Conservation (phyloP, 768 basidiomycete species). For the Cyathus striatus region DNA sequence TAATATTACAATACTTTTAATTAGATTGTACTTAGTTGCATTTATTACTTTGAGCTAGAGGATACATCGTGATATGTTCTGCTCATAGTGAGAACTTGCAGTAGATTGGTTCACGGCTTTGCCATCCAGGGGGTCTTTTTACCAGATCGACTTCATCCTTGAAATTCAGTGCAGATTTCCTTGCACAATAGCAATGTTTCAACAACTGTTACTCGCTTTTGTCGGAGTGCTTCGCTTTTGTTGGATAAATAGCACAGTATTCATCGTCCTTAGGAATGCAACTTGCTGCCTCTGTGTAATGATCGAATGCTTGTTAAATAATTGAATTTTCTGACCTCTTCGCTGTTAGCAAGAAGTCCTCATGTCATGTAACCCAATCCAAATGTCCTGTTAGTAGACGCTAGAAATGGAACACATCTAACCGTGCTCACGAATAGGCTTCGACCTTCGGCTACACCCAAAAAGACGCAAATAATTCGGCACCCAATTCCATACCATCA, state of each 20-base stretch:
- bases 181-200: conserved; percentile 17
- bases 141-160: conserved; percentile 15
- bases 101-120: neutral
- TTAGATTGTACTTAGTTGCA: too few relatives aligned
- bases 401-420: conserved; percentile 1
- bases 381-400: conserved; percentile 13
- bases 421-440: conserved; percentile 27
- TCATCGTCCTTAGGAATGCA: conserved; percentile 35
- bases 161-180: conserved; percentile 14
- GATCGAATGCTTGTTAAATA: conserved; percentile 16
- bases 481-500: conserved; percentile 8
- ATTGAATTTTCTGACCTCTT: conserved; percentile 8
- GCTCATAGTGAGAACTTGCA: conserved; percentile 1
- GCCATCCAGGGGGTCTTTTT: conserved; percentile 5
- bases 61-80: neutral
- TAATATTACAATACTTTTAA: too few relatives aligned
- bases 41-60: too few relatives aligned
- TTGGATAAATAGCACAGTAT: conserved; percentile 20
- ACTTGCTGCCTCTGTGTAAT: conserved; percentile 25
- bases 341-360: conserved; percentile 11
- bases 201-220: conserved; percentile 14
- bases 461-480: conserved; percentile 28
- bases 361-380: conserved; percentile 22
- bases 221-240: conserved; percentile 26
- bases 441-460: conserved; percentile 28